Conservation (phyloP, 345 rosid species). For the Garcia nutans region DNA sequence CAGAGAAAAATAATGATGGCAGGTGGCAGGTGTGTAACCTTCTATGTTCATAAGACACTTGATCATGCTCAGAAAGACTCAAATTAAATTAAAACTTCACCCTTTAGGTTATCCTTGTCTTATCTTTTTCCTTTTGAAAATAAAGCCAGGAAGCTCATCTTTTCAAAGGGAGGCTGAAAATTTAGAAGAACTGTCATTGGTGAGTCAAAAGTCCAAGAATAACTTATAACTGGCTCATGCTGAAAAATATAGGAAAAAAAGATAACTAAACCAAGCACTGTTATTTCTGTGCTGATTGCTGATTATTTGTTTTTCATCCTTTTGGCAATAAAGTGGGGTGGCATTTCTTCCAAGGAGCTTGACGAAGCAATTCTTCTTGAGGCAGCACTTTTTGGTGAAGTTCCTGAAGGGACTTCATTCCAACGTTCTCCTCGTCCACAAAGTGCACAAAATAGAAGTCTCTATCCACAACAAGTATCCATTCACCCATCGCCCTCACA, state of each 20-base stretch:
- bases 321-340: conserved; percentile 52
- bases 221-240: conserved; percentile 7
- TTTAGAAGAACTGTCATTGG: conserved; percentile 28
- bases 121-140: background rate
- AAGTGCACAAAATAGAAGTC: conserved; percentile 18
- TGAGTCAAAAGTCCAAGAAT: conserved; percentile 21
- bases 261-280: conserved; percentile 2
- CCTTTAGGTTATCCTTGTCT: background rate
- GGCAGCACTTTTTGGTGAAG: conserved; percentile 52
- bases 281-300: background rate
- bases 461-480: conserved; percentile 21
- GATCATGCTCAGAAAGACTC: background rate
- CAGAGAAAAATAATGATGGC: conserved; percentile 31
- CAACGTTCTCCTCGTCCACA: conserved; percentile 16
- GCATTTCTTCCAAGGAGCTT: conserved; percentile 61
- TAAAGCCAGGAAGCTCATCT: conserved; percentile 48
- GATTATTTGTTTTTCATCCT: conserved; percentile 4
- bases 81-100: background rate
- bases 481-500: conserved; percentile 20
- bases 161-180: conserved; percentile 27
- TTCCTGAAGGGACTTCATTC: conserved; percentile 31
- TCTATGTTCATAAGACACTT: conserved; percentile 4
- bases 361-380: conserved; percentile 66
- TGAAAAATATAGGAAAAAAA: background rate
- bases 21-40: conserved; percentile 40